These are phyloP conservation scores for Clitoria ternatea DNA, from an alignment of 306 rosid genomes.

Conservation along the genomic window DNA sequence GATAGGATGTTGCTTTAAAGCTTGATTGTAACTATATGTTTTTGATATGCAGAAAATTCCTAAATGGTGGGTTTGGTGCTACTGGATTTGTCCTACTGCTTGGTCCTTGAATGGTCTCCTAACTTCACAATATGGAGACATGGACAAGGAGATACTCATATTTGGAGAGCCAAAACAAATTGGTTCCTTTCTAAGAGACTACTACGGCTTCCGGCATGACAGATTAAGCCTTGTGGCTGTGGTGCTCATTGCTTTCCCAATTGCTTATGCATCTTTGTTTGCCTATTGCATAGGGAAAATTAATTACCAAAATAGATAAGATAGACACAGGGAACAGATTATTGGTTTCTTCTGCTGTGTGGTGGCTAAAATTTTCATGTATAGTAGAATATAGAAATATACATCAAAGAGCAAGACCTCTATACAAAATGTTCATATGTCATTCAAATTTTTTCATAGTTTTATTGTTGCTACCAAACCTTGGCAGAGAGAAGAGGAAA, in stretches of 20 bases:
- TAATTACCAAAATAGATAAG: constrained; percentile 65
- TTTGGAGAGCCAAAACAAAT: constrained; percentile 58
- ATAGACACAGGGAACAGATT: constrained; percentile 25
- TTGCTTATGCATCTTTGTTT: constrained; percentile 56
- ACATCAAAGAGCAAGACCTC: constrained; percentile 14
- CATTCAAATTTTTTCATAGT: not conserved
- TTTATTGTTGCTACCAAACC: not conserved
- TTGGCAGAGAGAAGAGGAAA: not conserved
- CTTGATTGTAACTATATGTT: not conserved
- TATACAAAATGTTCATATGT: constrained; percentile 7
- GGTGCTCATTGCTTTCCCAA: constrained; percentile 62
- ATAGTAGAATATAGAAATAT: constrained; percentile 33
- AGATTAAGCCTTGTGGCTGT: constrained; percentile 54
- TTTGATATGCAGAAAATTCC: constrained; percentile 69
- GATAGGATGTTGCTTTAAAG: not conserved
- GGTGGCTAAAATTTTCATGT: constrained; percentile 35
- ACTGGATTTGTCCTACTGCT: constrained; percentile 76
- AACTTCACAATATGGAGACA: constrained; percentile 77
- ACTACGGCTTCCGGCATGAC: constrained; percentile 60
- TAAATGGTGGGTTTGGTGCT: constrained; percentile 86
- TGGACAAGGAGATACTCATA: constrained; percentile 44
- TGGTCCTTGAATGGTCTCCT: constrained; percentile 76
- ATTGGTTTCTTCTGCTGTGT: constrained; percentile 26
- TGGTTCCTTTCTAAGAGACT: constrained; percentile 49
- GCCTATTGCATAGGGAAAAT: constrained; percentile 67